Conservation (phyloP, 2,329 filamentous ascomycete species). For the Parascedosporium putredinis region DNA sequence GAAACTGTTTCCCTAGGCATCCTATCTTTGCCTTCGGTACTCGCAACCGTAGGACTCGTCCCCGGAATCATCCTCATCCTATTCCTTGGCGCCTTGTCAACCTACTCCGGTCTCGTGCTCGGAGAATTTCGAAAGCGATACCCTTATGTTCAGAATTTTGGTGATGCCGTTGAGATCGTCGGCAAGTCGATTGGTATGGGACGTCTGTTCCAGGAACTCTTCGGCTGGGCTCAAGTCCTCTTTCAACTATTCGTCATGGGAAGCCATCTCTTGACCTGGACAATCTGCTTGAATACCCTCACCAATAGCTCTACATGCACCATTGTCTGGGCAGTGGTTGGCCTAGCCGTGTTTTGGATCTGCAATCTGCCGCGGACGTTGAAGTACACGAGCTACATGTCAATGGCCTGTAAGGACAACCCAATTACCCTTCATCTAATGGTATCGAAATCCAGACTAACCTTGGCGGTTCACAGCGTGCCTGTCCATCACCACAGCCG, state of each 20-base stretch:
- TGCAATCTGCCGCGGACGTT: constrained; percentile 52
- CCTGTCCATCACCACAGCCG: constrained; percentile 40
- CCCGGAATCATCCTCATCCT: constrained; percentile 65
- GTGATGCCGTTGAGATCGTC: constrained; percentile 20
- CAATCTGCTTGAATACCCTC: constrained; percentile 17
- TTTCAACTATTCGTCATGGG: constrained; percentile 35
- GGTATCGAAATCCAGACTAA: too few species aligned
- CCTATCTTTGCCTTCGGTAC: constrained; percentile 12
- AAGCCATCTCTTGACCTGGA: constrained; percentile 16
- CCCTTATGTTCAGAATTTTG: constrained; percentile 51
- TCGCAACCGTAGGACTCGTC: constrained; percentile 34
- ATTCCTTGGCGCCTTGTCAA: constrained; percentile 56
- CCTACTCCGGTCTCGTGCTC: constrained; percentile 38
- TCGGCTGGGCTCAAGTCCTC: constrained; percentile 17
- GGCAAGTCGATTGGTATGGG: constrained; percentile 17
- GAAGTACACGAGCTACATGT: constrained; percentile 51
- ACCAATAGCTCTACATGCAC: constrained; percentile 18
- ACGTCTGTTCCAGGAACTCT: constrained; percentile 15
- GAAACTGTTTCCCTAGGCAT: constrained; percentile 26
- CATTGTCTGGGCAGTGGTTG: constrained; percentile 23
- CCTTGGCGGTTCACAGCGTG: constrained; percentile 32
- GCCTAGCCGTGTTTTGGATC: constrained; percentile 45
- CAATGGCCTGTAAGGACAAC: constrained; percentile 35
- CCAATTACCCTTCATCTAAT: too few species aligned
- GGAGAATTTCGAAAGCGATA: constrained; percentile 18